Percentiles rank a stretch among this genome's conserved stretches.
phyloP scores from a whole-genome alignment of 257 asterid species.

The Verbena officinalis region DNA sequence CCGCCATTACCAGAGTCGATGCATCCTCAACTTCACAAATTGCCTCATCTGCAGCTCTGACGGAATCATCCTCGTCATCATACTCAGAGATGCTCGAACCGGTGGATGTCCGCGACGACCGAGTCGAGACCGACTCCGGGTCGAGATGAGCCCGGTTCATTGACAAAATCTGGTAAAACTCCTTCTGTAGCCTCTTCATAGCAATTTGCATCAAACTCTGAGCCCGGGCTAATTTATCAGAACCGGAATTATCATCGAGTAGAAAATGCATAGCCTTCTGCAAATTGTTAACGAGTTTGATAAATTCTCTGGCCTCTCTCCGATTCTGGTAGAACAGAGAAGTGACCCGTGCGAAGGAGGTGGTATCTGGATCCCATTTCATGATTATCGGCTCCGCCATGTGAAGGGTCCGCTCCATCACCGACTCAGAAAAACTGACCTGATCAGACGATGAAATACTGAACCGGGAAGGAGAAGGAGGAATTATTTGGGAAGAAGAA shows the following conservation, averaged over 20 bases:
- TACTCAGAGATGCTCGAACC: conserved; percentile 44
- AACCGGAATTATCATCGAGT: conserved; percentile 34
- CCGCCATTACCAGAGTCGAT: conserved; percentile 47
- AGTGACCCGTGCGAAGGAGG: conserved; percentile 45
- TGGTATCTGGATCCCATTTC: conserved; percentile 62
- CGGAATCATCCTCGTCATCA: conserved; percentile 44
- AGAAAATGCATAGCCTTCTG: conserved; percentile 61
- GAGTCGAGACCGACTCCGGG: conserved; percentile 57
- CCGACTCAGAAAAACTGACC: conserved; percentile 48
- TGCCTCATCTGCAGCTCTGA: conserved; percentile 23
- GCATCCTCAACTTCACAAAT: conserved; percentile 45
- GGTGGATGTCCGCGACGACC: conserved; percentile 47
- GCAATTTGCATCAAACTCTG: conserved; percentile 70
- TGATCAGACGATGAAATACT: conserved; percentile 29
- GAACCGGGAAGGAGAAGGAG: conserved; percentile 32
- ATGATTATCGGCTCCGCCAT: conserved; percentile 45
- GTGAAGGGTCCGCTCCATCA: conserved; percentile 48
- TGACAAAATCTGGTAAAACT: conserved; percentile 63
- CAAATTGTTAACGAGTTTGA: conserved; percentile 41
- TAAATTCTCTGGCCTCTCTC: conserved; percentile 49
- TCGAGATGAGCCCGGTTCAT: conserved; percentile 63
- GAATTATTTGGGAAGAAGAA: neutral
- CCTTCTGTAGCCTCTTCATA: conserved; percentile 64
- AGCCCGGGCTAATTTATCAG: conserved; percentile 44
- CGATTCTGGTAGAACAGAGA: conserved; percentile 59